These are phyloP conservation scores for Fomes fomentarius DNA, from an alignment of 1,284 basidiomycete species.

Conservation along the genomic window DNA sequence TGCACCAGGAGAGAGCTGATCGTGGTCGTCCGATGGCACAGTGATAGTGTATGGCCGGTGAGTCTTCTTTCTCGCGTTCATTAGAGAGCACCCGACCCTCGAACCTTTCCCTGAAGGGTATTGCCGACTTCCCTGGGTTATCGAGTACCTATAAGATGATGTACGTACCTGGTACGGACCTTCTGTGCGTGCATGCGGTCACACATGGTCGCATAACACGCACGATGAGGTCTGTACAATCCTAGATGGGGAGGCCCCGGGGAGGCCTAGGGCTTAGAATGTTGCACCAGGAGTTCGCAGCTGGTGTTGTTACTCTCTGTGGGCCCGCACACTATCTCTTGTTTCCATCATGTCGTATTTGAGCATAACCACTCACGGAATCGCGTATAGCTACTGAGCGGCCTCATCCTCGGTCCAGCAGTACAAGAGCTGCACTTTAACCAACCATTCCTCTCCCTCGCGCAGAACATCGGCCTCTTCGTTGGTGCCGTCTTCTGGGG, in stretches of 20 bases:
- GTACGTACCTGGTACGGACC: no score
- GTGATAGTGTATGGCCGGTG: slow-evolving; percentile 54
- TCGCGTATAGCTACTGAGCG: slow-evolving; percentile 47
- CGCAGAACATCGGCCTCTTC: slow-evolving; percentile 63
- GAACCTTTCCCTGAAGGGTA: no score
- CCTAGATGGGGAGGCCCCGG: no score
- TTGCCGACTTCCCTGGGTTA: no score
- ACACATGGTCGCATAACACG: neutral
- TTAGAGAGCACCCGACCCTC: no score
- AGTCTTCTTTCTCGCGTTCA: slow-evolving; percentile 27
- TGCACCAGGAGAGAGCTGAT: neutral
- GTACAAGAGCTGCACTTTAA: slow-evolving; percentile 59
- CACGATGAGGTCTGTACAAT: no score
- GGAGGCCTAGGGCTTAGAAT: no score
- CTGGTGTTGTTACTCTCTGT: no score
- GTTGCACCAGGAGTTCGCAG: no score
- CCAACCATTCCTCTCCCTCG: slow-evolving; percentile 60
- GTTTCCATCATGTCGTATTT: no score
- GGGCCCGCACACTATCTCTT: neutral
- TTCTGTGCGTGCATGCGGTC: no score
- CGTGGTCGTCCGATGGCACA: slow-evolving; percentile 14
- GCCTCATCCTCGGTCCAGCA: slow-evolving; percentile 59
- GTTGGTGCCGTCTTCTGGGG: slow-evolving; percentile 70
- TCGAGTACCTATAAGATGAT: no score
- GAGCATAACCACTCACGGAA: neutral